Evolutionary conservation across 306 rosid species (phyloP).

Genomic region (Cucumis hystrix): DNA sequence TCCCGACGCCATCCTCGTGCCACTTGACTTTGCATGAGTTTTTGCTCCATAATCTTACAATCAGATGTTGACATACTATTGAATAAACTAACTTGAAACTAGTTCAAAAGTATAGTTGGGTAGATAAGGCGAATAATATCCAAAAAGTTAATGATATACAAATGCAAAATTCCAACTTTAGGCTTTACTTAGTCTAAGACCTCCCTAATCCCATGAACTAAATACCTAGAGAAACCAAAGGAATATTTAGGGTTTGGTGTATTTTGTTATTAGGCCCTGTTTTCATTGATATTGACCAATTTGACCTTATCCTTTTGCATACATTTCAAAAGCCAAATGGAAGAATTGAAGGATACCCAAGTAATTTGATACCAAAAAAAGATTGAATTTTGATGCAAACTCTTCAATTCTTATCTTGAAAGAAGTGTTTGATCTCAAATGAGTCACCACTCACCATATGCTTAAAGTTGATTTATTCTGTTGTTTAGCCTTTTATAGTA

Average conservation of each 20-base stretch:
- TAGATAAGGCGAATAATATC: too few species aligned
- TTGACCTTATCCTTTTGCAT: not conserved
- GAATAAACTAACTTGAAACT: too few species aligned
- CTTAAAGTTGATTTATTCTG: not conserved
- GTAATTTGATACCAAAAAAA: not conserved
- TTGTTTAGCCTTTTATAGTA: not conserved
- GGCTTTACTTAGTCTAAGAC: not conserved
- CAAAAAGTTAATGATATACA: not conserved
- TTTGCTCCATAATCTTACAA: too few species aligned
- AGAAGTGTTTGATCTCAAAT: not conserved
- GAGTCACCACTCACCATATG: constrained; percentile 2
- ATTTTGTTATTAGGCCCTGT: not conserved
- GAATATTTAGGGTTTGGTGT: not conserved
- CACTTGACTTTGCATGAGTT: too few species aligned
- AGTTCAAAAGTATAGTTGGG: not conserved
- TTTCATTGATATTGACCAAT: not conserved
- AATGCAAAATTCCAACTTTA: not conserved
- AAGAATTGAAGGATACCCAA: not conserved
- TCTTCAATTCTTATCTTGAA: not conserved
- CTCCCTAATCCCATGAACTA: not conserved
- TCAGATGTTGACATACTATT: too few species aligned
- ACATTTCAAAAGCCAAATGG: not conserved
- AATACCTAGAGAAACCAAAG: not conserved
- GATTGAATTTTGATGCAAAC: not conserved
- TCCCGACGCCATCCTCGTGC: too few species aligned